Percentiles rank a stretch among this genome's conserved stretches.
These are phyloP conservation scores for Rhodotorula sphaerocarpa DNA, from an alignment of 768 basidiomycete genomes.

Conservation along the genomic window DNA sequence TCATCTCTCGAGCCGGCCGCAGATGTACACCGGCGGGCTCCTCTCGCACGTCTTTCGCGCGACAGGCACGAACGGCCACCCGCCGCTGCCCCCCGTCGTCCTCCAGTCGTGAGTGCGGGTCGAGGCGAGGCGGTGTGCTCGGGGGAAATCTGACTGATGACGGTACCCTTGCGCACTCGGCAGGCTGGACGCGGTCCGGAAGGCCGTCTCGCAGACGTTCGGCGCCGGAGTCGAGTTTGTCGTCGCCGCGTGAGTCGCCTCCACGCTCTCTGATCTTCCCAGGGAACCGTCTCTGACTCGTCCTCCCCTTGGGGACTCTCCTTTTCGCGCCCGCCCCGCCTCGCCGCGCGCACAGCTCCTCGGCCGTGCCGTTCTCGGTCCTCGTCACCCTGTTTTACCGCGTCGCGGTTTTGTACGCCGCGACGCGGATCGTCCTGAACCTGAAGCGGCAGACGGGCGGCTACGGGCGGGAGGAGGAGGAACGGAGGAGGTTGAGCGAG, in stretches of 20 bases:
- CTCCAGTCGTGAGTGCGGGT: constrained; percentile 23
- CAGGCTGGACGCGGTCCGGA: constrained; percentile 29
- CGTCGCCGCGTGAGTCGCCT: constrained; percentile 26
- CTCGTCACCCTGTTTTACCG: constrained; percentile 36
- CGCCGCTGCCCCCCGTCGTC: constrained; percentile 33
- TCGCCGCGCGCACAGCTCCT: constrained; percentile 10
- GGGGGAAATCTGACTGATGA: too few species aligned
- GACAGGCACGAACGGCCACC: constrained; percentile 29
- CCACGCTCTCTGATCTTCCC: neutral
- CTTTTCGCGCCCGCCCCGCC: neutral
- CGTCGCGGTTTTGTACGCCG: constrained; percentile 36
- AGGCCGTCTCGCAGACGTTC: constrained; percentile 36
- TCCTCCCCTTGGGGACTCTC: too few species aligned
- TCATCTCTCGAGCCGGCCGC: constrained; percentile 32
- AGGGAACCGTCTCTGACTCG: too few species aligned
- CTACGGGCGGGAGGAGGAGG: constrained; percentile 32
- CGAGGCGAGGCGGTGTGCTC: too few species aligned
- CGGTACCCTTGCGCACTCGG: neutral
- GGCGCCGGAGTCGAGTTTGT: constrained; percentile 39
- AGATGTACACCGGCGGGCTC: constrained; percentile 34
- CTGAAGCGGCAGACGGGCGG: constrained; percentile 35
- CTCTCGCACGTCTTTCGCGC: constrained; percentile 31
- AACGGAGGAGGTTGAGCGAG: constrained; percentile 19
- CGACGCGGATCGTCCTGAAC: constrained; percentile 36
- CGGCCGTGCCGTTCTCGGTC: constrained; percentile 40